Base-by-base conservation (phyloP, 2,329 filamentous ascomycete species). In the Lachnellula occidentalis region DNA sequence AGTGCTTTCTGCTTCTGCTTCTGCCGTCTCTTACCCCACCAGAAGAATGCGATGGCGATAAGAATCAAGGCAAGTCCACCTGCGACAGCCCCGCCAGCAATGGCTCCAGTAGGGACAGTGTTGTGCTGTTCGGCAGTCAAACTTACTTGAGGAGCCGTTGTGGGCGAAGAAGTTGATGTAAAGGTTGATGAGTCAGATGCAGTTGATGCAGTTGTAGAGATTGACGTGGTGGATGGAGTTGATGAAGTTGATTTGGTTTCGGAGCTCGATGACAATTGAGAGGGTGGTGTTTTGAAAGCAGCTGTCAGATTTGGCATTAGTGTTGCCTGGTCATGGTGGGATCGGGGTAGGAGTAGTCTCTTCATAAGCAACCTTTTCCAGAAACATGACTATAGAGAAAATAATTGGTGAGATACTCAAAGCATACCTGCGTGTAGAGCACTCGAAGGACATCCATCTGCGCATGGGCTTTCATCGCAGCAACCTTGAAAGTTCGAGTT, bases 401-500 rank as follows among this genome's bases (percentile, higher is more conserved):
- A 31, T 9, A 31, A 8, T 31, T 31, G 9, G 27, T 9, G 27
- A 31, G 27, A 4, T 31, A 31, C 9, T 4, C 9, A 12, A 4
- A 31, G 27, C 27, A 31, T 31, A 31, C 27, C 27, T 31, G 27
- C 27, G 27, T 31, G 37, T 41, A 41, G 15, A 41, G 17, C 15
- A 41, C 17, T 41, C 37, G 37, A 15, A 41, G 37, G 37, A 41
- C 37, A 41, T 41, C 15, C 15, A 41, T 22, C 19, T 43, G 41
- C 9, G 11, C 58, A 60, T 47, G 54, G 53, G 41, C 57, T 51
- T 14, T 12, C 41, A 17, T 50, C 51, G 17, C 53, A 60, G 27
- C 58, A 60, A 5, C 58, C 58, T 48, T 60, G 56, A 50, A 60
- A 60, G n/a, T 27, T 48, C 7, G 54, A 21, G 5, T 39, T n/a